These are phyloP conservation scores for Ganoderma boninense DNA, from an alignment of 1,284 basidiomycete species.

Conservation along the genomic window DNA sequence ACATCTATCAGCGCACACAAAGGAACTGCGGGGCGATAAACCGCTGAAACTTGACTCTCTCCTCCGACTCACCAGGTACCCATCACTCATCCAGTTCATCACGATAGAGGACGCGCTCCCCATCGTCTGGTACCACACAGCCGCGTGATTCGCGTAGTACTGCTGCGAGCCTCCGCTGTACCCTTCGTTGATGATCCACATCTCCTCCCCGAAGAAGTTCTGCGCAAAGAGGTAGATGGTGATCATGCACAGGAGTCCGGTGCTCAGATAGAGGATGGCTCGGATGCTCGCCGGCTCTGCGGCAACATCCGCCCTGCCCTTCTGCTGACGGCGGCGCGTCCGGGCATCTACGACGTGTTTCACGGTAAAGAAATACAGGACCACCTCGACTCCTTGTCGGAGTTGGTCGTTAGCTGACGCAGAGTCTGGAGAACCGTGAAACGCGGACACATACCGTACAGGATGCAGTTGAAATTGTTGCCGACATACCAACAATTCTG, in stretches of 20 bases:
- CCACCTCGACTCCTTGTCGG: slow-evolving; percentile 23
- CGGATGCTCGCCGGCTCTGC: slow-evolving; percentile 11
- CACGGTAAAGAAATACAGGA: slow-evolving; percentile 24
- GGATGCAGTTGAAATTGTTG: slow-evolving; percentile 10
- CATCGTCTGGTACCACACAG: slow-evolving; percentile 33
- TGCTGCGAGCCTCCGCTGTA: slow-evolving; percentile 26
- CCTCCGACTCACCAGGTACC: slow-evolving; percentile 17
- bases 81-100: slow-evolving; percentile 28
- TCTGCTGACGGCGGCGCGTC: not conserved
- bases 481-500: slow-evolving; percentile 11
- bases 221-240: slow-evolving; percentile 29
- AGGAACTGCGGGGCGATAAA: not conserved
- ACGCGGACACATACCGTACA: not conserved
- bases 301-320: not conserved
- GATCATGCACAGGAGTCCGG: slow-evolving; percentile 23
- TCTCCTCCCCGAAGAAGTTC: slow-evolving; percentile 28
- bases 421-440: not conserved
- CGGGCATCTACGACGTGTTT: slow-evolving; percentile 10
- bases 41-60: not conserved
- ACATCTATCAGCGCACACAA: not conserved
- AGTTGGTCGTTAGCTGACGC: not conserved
- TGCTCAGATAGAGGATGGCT: slow-evolving; percentile 27
- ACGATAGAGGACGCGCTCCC: slow-evolving; percentile 24
- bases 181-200: slow-evolving; percentile 31
- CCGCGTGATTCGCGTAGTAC: slow-evolving; percentile 23